A percentile compares a stretch with the other conserved stretches of the same genome.
phyloP scores from a whole-genome alignment of 2,329 filamentous ascomycete species.

The Cladophialophora chaetospira region DNA sequence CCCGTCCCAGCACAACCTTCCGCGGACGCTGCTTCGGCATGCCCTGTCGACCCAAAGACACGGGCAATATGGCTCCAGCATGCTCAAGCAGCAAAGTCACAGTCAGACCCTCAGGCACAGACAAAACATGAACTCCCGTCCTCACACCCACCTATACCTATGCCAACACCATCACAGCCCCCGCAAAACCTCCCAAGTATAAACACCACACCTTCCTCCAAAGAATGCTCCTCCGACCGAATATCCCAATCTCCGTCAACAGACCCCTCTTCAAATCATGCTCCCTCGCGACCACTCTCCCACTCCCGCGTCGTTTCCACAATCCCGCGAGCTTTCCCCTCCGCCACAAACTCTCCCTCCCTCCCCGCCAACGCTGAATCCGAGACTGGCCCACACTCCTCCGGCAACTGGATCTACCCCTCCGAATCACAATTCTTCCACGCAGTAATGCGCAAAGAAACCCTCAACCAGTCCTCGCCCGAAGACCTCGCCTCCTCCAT shows the following conservation, averaged over 20 bases:
- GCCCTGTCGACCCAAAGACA: constrained; percentile 88
- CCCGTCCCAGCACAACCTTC: constrained; percentile 38
- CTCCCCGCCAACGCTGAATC: constrained; percentile 71
- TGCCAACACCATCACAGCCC: constrained; percentile 24
- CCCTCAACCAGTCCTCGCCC: constrained; percentile 49
- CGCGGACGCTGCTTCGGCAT: constrained; percentile 51
- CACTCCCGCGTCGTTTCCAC: constrained; percentile 73
- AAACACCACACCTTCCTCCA: constrained; percentile 18
- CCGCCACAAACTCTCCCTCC: constrained; percentile 24
- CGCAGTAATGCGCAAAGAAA: constrained; percentile 85
- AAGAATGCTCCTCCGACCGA: constrained; percentile 33
- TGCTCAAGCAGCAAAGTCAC: constrained; percentile 42
- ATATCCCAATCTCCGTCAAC: constrained; percentile 28
- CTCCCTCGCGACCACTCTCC: constrained; percentile 55
- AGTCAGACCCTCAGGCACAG: constrained; percentile 40
- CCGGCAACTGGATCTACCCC: constrained; percentile 96
- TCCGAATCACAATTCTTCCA: constrained; percentile 98
- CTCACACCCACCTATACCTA: constrained; percentile 35
- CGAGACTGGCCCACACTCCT: constrained; percentile 70
- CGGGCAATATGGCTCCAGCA: constrained; percentile 76
- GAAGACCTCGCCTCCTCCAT: constrained; percentile 46
- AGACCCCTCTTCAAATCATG: constrained; percentile 9
- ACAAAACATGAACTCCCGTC: not conserved
- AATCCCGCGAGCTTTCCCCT: constrained; percentile 66
- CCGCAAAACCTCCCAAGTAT: not conserved